phyloP scores from a whole-genome alignment of 1,139 yeast species.

The Casaregolazyma suthepensis region DNA sequence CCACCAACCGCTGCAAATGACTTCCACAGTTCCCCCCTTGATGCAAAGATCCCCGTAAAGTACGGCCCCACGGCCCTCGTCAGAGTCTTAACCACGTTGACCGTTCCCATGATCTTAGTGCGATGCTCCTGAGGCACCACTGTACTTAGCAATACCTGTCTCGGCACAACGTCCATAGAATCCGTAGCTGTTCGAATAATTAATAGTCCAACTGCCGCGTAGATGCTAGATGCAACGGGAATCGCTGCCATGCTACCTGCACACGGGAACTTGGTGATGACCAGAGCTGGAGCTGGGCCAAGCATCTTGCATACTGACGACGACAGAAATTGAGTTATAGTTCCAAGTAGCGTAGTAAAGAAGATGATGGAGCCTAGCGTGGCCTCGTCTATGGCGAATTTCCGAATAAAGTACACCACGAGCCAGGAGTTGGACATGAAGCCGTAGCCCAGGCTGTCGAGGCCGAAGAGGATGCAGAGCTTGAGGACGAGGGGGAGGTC shows the following conservation, averaged over 20 bases:
- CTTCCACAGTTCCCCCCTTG: constrained; percentile 41
- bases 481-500: constrained; percentile 25
- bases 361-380: constrained; percentile 52
- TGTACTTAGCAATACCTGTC: constrained; percentile 71
- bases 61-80: constrained; percentile 80
- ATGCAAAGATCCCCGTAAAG: constrained; percentile 70
- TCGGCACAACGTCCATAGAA: constrained; percentile 87
- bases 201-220: constrained; percentile 34
- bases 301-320: constrained; percentile 59
- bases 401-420: constrained; percentile 57
- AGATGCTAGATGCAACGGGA: constrained; percentile 37
- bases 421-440: constrained; percentile 87
- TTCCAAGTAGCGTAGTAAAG: constrained; percentile 51
- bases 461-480: constrained; percentile 50
- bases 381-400: constrained; percentile 28
- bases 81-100: constrained; percentile 77
- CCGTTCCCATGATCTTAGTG: constrained; percentile 76
- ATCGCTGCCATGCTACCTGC: constrained; percentile 56
- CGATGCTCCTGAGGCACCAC: constrained; percentile 58
- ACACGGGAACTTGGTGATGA: constrained; percentile 75
- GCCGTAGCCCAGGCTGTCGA: constrained; percentile 82
- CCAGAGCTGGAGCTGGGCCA: constrained; percentile 76
- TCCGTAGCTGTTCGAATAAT: constrained; percentile 50
- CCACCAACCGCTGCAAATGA: constrained; percentile 62
- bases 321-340: constrained; percentile 62